These are phyloP conservation scores for Hanseniaspora guilliermondii DNA, from an alignment of 805 yeast genomes.

Conservation along the genomic window DNA sequence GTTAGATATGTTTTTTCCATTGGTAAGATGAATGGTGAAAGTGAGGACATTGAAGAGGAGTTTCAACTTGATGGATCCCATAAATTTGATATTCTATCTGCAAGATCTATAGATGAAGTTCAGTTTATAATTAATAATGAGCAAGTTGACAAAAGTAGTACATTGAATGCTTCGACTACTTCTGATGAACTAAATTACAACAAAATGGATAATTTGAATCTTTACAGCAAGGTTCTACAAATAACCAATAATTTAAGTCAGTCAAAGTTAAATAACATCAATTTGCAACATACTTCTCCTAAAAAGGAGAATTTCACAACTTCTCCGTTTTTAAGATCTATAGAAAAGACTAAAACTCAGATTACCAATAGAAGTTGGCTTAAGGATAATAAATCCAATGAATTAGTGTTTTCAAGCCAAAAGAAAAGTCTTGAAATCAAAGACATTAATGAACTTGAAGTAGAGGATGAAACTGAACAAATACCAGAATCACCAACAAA, in stretches of 20 bases:
- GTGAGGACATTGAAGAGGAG: slow-evolving; percentile 5
- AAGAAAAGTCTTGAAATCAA: background rate
- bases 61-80: slow-evolving; percentile 15
- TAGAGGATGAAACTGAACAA: background rate
- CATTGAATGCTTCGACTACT: background rate
- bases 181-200: slow-evolving; percentile 12
- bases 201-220: slow-evolving; percentile 27
- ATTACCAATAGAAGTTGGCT: slow-evolving; percentile 8
- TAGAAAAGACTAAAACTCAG: slow-evolving; percentile 9
- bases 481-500: slow-evolving; percentile 3
- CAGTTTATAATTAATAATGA: slow-evolving; percentile 42
- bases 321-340: slow-evolving; percentile 14
- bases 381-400: background rate
- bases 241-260: slow-evolving; percentile 22
- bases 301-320: background rate
- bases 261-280: background rate
- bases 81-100: slow-evolving; percentile 54
- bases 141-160: slow-evolving; percentile 14
- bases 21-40: slow-evolving; percentile 21
- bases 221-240: slow-evolving; percentile 27
- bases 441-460: background rate
- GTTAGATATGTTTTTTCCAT: slow-evolving; percentile 29
- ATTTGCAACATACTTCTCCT: background rate
- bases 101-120: slow-evolving; percentile 58
- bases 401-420: background rate